Base-by-base conservation (phyloP, 805 yeast genomes). In the Candida vaughaniae region DNA sequence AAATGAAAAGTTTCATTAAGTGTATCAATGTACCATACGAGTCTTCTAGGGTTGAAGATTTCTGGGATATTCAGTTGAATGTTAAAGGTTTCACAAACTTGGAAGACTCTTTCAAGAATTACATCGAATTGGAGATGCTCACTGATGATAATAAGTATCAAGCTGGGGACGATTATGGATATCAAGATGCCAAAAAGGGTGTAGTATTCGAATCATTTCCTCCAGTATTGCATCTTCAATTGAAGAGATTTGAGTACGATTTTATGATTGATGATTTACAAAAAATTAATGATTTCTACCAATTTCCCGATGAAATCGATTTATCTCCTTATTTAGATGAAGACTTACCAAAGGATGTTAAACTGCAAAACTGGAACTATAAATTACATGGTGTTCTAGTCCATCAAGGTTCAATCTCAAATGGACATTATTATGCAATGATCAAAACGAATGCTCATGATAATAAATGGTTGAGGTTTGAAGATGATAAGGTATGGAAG, bases 31-130 rank as follows among this genome's bases (percentile, higher is more conserved):
- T 93, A 10, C 88, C 90, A 35, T 93, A 87, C 58, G 98, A 93
- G 64, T 84, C 95, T 26, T 79, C 95, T 3, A 75, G 97, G 43
- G 77, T 74, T 3, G 99, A 93, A 60, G 98, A 93, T 55, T 93
- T 85, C 55, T 93, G 99, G 99, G 99, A 93, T 67, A 85, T 93
- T 43, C 99, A 93, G 61, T 69, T 93, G 43, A 93, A 93, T 53
- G 99, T 93, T 16, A 88, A 87, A 55, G 84, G 89, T 23, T 73
- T 89, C 69, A 71, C 69, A 36, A 79, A 81, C 51, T 71, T 93
- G 32, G 67, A 77, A 38, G 82, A 80, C 36, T 82, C 96, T 0
- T 93, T 93, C 60, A 75, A 78, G 34, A 86, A 89, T 56, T 93
- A 93, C 57, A 79, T 90, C 37, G 95, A 88, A 48, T 81, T 82